These are phyloP conservation scores for Brasilioporus rufonigricans DNA, from an alignment of 768 basidiomycete species.

Conservation along the genomic window DNA sequence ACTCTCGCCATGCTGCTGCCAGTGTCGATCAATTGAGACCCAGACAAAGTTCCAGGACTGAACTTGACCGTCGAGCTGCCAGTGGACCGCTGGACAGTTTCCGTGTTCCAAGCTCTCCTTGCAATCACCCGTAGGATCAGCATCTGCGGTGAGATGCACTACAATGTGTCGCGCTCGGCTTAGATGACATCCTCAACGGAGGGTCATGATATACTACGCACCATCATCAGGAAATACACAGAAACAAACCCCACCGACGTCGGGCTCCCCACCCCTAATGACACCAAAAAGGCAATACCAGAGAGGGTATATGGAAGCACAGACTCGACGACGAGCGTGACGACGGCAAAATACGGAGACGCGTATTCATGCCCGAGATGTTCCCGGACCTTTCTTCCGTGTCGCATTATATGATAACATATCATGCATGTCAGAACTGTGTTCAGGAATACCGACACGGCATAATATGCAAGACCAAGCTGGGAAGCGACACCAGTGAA, in stretches of 20 bases:
- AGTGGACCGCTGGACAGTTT: not conserved
- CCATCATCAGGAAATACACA: conserved; percentile 23
- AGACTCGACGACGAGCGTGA: conserved; percentile 21
- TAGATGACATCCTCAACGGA: too few species aligned
- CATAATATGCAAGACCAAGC: conserved; percentile 20
- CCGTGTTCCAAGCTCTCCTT: not conserved
- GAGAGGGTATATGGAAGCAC: conserved; percentile 24
- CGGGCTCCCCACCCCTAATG: conserved; percentile 15
- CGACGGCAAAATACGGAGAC: conserved; percentile 11
- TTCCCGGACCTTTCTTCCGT: conserved; percentile 4
- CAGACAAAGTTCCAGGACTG: too few species aligned
- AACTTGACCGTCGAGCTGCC: not conserved
- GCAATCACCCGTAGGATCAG: conserved; percentile 4
- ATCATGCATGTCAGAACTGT: conserved; percentile 21
- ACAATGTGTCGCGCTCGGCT: not conserved
- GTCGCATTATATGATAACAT: conserved; percentile 15
- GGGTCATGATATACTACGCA: conserved; percentile 4
- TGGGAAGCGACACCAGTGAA: conserved; percentile 10
- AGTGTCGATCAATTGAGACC: too few species aligned
- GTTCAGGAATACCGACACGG: conserved; percentile 16
- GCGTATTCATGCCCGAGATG: conserved; percentile 19
- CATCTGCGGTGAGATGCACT: too few species aligned
- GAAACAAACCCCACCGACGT: conserved; percentile 8
- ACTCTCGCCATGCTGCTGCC: too few species aligned
- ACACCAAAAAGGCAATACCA: conserved; percentile 23